These are phyloP conservation scores for Pseudonitzschia pungens DNA, from an alignment of 108 stramenopile genomes.

Conservation along the genomic window DNA sequence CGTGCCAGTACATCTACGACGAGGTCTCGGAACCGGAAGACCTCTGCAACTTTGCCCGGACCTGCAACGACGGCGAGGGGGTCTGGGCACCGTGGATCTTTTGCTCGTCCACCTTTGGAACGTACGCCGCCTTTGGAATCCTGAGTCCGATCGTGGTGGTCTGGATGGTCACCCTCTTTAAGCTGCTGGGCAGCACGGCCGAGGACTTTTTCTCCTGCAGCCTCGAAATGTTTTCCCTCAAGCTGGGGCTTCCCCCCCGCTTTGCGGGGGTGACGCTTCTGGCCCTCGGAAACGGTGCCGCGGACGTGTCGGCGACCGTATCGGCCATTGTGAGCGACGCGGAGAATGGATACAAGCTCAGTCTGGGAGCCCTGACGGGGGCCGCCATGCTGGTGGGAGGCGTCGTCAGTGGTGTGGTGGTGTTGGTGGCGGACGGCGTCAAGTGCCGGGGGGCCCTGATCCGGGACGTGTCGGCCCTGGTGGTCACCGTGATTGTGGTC, in stretches of 20 bases:
- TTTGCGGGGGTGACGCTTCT: conserved; percentile 96
- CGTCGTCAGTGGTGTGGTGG: conserved; percentile 80
- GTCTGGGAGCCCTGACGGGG: conserved; percentile 92
- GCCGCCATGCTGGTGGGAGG: conserved; percentile 91
- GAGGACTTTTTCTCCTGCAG: conserved; percentile 94
- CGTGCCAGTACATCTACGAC: conserved; percentile 47
- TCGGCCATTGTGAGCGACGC: conserved; percentile 72
- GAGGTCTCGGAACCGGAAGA: conserved; percentile 36
- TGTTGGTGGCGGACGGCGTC: conserved; percentile 71
- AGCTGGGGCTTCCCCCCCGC: conserved; percentile 88
- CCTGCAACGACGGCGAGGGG: conserved; percentile 70
- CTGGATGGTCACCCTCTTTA: conserved; percentile 80
- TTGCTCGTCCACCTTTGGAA: conserved; percentile 42
- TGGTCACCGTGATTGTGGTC: conserved; percentile 66
- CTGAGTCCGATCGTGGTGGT: conserved; percentile 63
- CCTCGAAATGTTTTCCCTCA: conserved; percentile 85
- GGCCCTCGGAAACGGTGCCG: conserved; percentile 97
- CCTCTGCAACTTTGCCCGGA: conserved; percentile 70
- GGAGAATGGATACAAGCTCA: conserved; percentile 79
- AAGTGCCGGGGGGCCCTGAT: conserved; percentile 84
- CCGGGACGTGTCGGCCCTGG: conserved; percentile 72
- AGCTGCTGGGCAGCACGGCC: conserved; percentile 89
- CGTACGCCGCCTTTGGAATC: conserved; percentile 40
- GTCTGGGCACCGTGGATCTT: conserved; percentile 70
- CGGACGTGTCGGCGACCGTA: conserved; percentile 92